phyloP scores from a whole-genome alignment of 305 asterid species.

The Euphrasia arctica region DNA sequence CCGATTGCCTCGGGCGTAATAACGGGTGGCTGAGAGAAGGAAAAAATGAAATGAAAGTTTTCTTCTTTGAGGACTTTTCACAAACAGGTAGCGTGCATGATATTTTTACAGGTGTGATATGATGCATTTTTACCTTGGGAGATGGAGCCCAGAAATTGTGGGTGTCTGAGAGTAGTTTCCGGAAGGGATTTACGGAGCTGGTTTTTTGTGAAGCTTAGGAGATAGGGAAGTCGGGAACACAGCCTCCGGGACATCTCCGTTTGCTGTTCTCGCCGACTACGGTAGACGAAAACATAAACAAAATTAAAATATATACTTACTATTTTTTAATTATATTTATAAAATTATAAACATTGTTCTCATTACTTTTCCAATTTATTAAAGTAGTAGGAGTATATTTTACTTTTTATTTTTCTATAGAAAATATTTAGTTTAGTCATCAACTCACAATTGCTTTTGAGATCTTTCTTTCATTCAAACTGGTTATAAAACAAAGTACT shows the following conservation, averaged over 20 bases:
- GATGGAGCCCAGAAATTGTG: slow-evolving; percentile 20
- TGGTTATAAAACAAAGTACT: too few species aligned
- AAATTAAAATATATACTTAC: too few species aligned
- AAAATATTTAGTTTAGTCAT: too few species aligned
- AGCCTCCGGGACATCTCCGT: slow-evolving; percentile 42
- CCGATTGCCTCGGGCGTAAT: slow-evolving; percentile 53
- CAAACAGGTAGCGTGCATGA: slow-evolving; percentile 42
- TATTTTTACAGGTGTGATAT: background rate
- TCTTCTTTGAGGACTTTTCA: slow-evolving; percentile 28
- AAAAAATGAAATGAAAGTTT: background rate
- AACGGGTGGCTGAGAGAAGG: slow-evolving; percentile 41
- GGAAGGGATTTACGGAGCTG: slow-evolving; percentile 23
- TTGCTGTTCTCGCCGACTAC: background rate
- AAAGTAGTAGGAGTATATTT: too few species aligned
- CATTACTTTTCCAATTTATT: too few species aligned
- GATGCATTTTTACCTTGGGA: slow-evolving; percentile 36
- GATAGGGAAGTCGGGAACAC: slow-evolving; percentile 41
- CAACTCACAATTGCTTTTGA: too few species aligned
- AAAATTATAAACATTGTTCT: too few species aligned
- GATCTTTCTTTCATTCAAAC: too few species aligned
- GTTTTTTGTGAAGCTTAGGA: slow-evolving; percentile 29
- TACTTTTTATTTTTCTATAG: too few species aligned
- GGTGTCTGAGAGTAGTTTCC: slow-evolving; percentile 18
- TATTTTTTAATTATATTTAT: too few species aligned
- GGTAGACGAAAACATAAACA: too few species aligned